Percentiles rank a stretch among this genome's conserved stretches.
Evolutionary conservation across 164 flowering plant species (phyloP).

Genomic region (Aristolochia fimbriata): DNA sequence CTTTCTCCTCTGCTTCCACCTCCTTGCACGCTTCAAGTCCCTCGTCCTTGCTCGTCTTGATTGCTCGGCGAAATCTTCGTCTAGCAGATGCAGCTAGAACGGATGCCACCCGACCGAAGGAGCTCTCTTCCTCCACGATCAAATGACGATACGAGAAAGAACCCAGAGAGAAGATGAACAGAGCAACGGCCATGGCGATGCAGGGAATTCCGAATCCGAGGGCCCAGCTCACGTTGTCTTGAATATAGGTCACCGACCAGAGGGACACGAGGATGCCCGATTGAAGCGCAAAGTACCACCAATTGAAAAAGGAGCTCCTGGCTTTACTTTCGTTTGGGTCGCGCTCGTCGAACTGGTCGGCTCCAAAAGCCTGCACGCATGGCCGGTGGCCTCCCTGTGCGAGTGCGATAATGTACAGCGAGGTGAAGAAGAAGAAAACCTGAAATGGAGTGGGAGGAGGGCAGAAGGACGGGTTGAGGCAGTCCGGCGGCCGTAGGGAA

Average conservation of each 20-base stretch:
- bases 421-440: constrained; percentile 33
- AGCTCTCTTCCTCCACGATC: constrained; percentile 1
- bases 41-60: no score
- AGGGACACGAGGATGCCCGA: background rate
- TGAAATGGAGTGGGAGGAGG: constrained; percentile 20
- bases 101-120: background rate
- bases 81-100: background rate
- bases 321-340: constrained; percentile 24
- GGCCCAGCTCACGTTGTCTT: constrained; percentile 7
- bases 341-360: constrained; percentile 44
- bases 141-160: background rate
- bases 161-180: background rate
- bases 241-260: background rate
- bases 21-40: no score
- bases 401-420: constrained; percentile 46
- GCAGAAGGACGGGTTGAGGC: constrained; percentile 5
- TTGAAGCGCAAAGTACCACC: background rate
- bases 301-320: constrained; percentile 18
- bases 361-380: constrained; percentile 34
- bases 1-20: background rate
- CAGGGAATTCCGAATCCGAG: constrained; percentile 2
- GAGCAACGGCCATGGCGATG: constrained; percentile 2
- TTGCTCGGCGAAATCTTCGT: background rate
- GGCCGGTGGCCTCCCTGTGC: constrained; percentile 53
- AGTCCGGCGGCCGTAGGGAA: background rate